phyloP scores from a whole-genome alignment of 228 moss, liverwort and hornwort species.

The Sphagnum fallax region DNA sequence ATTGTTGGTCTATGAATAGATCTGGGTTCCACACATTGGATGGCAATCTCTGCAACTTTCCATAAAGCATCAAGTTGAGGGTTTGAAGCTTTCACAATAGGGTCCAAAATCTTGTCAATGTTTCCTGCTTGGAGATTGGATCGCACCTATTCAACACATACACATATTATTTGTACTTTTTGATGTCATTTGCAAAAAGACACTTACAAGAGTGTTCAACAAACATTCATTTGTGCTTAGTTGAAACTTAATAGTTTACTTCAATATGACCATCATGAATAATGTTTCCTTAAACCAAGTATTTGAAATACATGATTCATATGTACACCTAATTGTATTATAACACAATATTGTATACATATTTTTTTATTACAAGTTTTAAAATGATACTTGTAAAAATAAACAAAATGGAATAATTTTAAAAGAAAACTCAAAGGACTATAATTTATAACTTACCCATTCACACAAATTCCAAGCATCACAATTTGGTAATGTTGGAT shows the following conservation, averaged over 20 bases:
- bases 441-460: conserved; percentile 5
- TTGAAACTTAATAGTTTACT: background rate
- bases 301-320: background rate
- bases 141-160: conserved; percentile 8
- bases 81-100: background rate
- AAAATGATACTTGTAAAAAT: no score
- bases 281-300: no score
- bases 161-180: no score
- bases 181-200: no score
- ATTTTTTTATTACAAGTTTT: no score
- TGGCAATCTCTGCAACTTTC: conserved; percentile 24
- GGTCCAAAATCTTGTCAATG: conserved; percentile 13
- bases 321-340: background rate
- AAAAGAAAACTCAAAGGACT: no score
- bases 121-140: conserved; percentile 4
- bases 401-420: no score
- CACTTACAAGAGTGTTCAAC: no score
- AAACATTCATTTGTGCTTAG: no score
- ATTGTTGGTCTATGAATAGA: conserved; percentile 20
- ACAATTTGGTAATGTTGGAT: conserved; percentile 5
- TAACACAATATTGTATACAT: no score
- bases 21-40: conserved; percentile 26
- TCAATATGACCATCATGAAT: no score
- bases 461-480: conserved; percentile 2
- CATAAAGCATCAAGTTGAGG: conserved; percentile 9